Conservation (phyloP, 2,329 filamentous ascomycete genomes). For the Helotiales sp. region DNA sequence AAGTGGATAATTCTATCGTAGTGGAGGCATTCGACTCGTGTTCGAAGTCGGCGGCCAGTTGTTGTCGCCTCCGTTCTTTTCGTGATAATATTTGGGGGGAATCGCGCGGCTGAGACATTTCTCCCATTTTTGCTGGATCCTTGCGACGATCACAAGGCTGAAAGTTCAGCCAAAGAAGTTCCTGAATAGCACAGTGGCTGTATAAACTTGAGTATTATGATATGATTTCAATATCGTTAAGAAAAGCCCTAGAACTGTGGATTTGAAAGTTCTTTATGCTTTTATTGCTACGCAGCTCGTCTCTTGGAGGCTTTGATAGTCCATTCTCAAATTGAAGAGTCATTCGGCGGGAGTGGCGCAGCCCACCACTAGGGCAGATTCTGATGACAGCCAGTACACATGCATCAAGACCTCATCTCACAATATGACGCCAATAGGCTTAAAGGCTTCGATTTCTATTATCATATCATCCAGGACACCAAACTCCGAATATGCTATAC, state of each 20-base stretch:
- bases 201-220: not conserved
- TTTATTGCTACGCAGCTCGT: not conserved
- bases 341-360: constrained; percentile 19
- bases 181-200: not conserved
- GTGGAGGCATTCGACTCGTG: not conserved
- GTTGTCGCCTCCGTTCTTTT: constrained; percentile 14
- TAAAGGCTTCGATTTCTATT: not conserved
- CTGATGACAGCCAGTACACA: not conserved
- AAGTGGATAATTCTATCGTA: not conserved
- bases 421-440: not conserved
- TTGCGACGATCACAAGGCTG: constrained; percentile 11
- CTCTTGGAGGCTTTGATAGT: constrained; percentile 13
- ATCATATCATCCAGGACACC: constrained; percentile 19
- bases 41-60: constrained; percentile 1
- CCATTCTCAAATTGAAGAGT: constrained; percentile 3
- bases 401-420: not conserved
- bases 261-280: not conserved
- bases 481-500: constrained; percentile 20
- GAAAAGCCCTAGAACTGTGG: not conserved
- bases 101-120: constrained; percentile 14
- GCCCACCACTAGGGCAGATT: constrained; percentile 1
- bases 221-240: not conserved
- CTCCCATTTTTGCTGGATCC: constrained; percentile 10
- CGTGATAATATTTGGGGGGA: constrained; percentile 2
- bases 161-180: not conserved